A percentile compares a stretch with the other conserved stretches of the same genome.
Evolutionary conservation across 768 basidiomycete species (phyloP).

Genomic region (Lactifluus volemus): DNA sequence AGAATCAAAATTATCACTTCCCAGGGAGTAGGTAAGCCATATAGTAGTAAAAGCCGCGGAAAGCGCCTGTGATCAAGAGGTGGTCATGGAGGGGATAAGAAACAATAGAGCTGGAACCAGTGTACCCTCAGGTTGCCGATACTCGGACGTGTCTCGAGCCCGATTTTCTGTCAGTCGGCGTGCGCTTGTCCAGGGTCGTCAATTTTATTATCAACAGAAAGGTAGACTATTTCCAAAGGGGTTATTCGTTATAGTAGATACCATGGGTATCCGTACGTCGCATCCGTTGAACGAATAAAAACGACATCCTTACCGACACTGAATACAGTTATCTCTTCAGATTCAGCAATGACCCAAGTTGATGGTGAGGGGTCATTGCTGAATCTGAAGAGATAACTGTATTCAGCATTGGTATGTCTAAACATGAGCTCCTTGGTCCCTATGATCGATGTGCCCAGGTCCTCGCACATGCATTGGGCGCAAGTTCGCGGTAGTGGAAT

Average conservation of each 20-base stretch:
- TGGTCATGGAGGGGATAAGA: no score
- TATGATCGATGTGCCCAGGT: slow-evolving; percentile 23
- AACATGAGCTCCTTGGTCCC: not conserved
- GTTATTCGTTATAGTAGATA: slow-evolving; percentile 24
- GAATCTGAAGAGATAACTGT: slow-evolving; percentile 15
- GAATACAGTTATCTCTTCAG: slow-evolving; percentile 32
- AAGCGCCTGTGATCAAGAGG: no score
- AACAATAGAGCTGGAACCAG: no score
- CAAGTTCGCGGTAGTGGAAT: slow-evolving; percentile 45
- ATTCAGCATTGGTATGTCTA: slow-evolving; percentile 19
- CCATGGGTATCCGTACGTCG: slow-evolving; percentile 22
- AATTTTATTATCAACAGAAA: not conserved
- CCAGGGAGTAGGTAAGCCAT: no score
- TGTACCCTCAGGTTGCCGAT: no score
- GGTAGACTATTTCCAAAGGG: slow-evolving; percentile 23
- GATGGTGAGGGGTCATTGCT: slow-evolving; percentile 30
- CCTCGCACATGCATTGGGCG: slow-evolving; percentile 47
- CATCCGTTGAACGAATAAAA: not conserved
- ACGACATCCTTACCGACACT: not conserved
- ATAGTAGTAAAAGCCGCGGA: no score
- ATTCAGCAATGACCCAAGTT: slow-evolving; percentile 28
- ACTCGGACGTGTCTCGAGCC: no score
- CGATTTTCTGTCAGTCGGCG: no score
- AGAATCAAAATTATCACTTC: no score
- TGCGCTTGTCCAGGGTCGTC: not conserved